A percentile compares a stretch with the other conserved stretches of the same genome.
These are phyloP conservation scores for Cucumis hystrix DNA, from an alignment of 306 rosid species.

Conservation along the genomic window DNA sequence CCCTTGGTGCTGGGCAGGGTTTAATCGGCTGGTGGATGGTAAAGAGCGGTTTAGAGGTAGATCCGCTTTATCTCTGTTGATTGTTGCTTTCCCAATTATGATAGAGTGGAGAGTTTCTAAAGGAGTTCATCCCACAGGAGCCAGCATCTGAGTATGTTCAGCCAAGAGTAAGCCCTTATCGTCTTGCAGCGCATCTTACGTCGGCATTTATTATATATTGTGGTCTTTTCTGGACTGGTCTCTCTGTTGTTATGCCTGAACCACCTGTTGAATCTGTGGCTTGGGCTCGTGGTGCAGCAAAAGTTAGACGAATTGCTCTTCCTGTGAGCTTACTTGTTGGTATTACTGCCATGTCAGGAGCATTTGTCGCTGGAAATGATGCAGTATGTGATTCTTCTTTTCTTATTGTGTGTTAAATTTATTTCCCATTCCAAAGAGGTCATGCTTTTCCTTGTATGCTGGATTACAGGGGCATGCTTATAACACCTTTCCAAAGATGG, in stretches of 20 bases:
- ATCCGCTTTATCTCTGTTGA: background rate
- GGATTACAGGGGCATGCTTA: slow-evolving; percentile 64
- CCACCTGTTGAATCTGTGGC: slow-evolving; percentile 70
- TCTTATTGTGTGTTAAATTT: slow-evolving; percentile 7
- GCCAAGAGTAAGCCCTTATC: slow-evolving; percentile 95
- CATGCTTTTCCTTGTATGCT: slow-evolving; percentile 12
- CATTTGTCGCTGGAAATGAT: slow-evolving; percentile 93
- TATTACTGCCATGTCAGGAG: slow-evolving; percentile 81
- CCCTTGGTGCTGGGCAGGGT: slow-evolving; percentile 87
- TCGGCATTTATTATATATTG: slow-evolving; percentile 87
- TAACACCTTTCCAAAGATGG: slow-evolving; percentile 90
- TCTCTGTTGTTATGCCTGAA: slow-evolving; percentile 86
- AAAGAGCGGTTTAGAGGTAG: slow-evolving; percentile 60
- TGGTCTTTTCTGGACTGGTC: slow-evolving; percentile 84
- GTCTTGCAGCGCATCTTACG: slow-evolving; percentile 94
- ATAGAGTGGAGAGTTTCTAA: slow-evolving; percentile 1
- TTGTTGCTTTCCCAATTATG: slow-evolving; percentile 4
- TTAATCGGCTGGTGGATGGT: slow-evolving; percentile 98
- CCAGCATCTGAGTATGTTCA: slow-evolving; percentile 71
- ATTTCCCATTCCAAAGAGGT: background rate
- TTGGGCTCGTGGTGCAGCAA: slow-evolving; percentile 82
- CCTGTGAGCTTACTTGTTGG: slow-evolving; percentile 72
- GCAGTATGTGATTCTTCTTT: slow-evolving; percentile 39
- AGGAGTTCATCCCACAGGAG: slow-evolving; percentile 36
- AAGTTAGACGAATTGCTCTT: slow-evolving; percentile 63